These are phyloP conservation scores for Phascolomyces articulosus DNA, from an alignment of 371 early-diverging fungal species.

Conservation along the genomic window DNA sequence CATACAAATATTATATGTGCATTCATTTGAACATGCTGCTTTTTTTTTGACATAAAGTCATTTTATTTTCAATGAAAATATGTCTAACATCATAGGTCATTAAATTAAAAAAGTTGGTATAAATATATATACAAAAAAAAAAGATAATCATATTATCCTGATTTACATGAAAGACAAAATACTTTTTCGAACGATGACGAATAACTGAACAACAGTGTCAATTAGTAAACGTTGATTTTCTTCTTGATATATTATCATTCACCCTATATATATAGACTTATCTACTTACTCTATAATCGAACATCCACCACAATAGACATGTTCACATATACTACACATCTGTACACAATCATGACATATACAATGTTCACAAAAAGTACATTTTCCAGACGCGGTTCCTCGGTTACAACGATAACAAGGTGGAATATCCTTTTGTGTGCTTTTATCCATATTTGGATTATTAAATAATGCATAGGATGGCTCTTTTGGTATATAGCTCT, in stretches of 20 bases:
- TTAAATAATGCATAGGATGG: not conserved
- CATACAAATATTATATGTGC: too few species aligned
- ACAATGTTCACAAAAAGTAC: not conserved
- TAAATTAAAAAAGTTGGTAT: too few species aligned
- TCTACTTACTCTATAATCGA: conserved; percentile 1
- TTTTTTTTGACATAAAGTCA: too few species aligned
- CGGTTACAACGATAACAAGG: not conserved
- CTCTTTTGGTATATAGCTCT: not conserved
- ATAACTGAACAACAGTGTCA: not conserved
- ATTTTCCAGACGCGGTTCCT: not conserved
- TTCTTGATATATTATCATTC: too few species aligned
- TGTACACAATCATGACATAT: not conserved
- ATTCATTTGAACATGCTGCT: too few species aligned
- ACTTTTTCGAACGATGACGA: not conserved
- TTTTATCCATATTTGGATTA: not conserved
- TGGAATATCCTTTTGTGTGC: not conserved
- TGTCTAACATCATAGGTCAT: too few species aligned
- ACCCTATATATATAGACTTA: too few species aligned
- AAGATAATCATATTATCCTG: not conserved
- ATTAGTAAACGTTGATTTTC: not conserved
- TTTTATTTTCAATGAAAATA: too few species aligned
- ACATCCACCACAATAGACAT: not conserved
- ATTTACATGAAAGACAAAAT: not conserved
- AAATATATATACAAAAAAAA: too few species aligned
- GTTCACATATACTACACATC: not conserved